Conservation (phyloP, 176 grass and related monocot genomes). For the Avena eriantha region DNA sequence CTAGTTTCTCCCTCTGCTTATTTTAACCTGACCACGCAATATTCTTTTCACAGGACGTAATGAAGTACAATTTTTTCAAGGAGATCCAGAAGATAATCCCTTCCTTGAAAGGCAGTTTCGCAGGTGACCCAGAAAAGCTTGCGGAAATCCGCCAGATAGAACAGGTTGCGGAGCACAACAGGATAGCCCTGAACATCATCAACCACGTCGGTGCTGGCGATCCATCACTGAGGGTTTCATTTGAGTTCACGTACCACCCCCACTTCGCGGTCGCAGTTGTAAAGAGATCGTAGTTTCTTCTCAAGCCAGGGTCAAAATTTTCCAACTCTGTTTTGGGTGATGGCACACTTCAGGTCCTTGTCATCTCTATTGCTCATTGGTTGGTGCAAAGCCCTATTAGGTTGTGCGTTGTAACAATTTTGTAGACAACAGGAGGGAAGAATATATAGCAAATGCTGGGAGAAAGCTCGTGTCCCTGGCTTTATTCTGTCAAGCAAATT, state of each 20-base stretch:
- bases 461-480: not conserved
- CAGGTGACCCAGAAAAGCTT: slow-evolving; percentile 72
- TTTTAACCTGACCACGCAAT: slow-evolving; percentile 30
- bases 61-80: slow-evolving; percentile 91
- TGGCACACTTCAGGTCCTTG: not conserved
- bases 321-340: not conserved
- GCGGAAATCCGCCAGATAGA: slow-evolving; percentile 81
- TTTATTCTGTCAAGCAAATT: slow-evolving; percentile 34
- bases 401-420: slow-evolving; percentile 50
- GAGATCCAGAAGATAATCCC: slow-evolving; percentile 74
- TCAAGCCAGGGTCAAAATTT: slow-evolving; percentile 21
- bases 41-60: slow-evolving; percentile 59
- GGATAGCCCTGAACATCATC: slow-evolving; percentile 88
- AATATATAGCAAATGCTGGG: not conserved
- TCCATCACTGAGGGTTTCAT: slow-evolving; percentile 69
- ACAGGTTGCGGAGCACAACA: slow-evolving; percentile 88
- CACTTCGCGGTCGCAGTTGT: slow-evolving; percentile 93
- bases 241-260: slow-evolving; percentile 88
- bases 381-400: slow-evolving; percentile 27
- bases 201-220: slow-evolving; percentile 71
- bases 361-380: slow-evolving; percentile 27
- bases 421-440: slow-evolving; percentile 38
- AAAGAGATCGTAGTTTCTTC: slow-evolving; percentile 69
- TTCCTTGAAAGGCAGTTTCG: slow-evolving; percentile 75
- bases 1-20: slow-evolving; percentile 14